Conservation (phyloP, 306 rosid species). For the Macrotyloma uniflorum region DNA sequence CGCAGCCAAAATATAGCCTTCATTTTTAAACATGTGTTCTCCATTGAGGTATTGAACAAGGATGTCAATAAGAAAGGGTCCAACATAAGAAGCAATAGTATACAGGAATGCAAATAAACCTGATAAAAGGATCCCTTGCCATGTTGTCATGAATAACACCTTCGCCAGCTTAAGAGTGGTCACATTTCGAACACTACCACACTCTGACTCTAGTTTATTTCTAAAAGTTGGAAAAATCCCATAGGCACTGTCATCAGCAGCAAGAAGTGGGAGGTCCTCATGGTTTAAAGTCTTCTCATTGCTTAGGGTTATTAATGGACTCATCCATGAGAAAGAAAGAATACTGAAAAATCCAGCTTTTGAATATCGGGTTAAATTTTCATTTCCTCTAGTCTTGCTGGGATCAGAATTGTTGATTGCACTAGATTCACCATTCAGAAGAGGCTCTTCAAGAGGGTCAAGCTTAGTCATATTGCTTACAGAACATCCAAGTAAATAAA, state of each 20-base stretch:
- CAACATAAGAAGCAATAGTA: conserved; percentile 71
- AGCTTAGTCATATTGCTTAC: conserved; percentile 40
- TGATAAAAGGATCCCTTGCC: conserved; percentile 63
- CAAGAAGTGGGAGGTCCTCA: conserved; percentile 84
- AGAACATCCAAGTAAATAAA: conserved; percentile 50
- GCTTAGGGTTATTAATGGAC: conserved; percentile 66
- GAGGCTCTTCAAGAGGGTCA: conserved; percentile 63
- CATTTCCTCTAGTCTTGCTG: conserved; percentile 41
- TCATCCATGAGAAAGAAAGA: conserved; percentile 82
- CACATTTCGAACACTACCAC: conserved; percentile 46
- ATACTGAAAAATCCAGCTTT: conserved; percentile 71
- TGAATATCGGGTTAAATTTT: conserved; percentile 52
- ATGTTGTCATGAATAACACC: conserved; percentile 55
- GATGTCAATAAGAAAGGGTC: conserved; percentile 76
- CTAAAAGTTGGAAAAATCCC: conserved; percentile 55
- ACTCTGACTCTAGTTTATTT: conserved; percentile 57
- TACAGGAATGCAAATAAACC: conserved; percentile 46
- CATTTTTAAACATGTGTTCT: conserved; percentile 46
- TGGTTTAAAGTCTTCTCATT: conserved; percentile 67
- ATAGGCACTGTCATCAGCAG: conserved; percentile 53
- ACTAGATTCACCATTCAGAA: conserved; percentile 59
- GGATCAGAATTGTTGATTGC: conserved; percentile 35
- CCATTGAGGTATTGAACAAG: conserved; percentile 79
- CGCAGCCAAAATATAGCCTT: conserved; percentile 64
- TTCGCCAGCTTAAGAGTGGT: conserved; percentile 60